A percentile compares a stretch with the other conserved stretches of the same genome.
Evolutionary conservation across 108 stramenopile genomes (phyloP).

Genomic region (Nitzschia putrida): DNA sequence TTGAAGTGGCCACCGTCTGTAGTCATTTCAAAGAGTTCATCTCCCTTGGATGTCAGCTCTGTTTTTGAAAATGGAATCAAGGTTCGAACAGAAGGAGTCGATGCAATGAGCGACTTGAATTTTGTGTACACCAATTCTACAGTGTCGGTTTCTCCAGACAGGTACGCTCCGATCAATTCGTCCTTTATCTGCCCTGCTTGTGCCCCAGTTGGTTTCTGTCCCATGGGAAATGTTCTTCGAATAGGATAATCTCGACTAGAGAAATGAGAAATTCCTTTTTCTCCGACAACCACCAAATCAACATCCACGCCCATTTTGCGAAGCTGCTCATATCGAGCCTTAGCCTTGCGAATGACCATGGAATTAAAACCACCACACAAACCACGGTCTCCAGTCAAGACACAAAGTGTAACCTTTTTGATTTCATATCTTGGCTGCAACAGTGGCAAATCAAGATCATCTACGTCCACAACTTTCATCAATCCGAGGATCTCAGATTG

Average conservation of each 20-base stretch:
- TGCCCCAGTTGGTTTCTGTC: conserved; percentile 90
- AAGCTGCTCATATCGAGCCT: conserved; percentile 86
- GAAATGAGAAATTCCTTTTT: conserved; percentile 92
- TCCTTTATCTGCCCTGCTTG: conserved; percentile 90
- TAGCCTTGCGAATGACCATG: conserved; percentile 95
- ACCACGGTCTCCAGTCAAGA: conserved; percentile 93
- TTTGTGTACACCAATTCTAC: conserved; percentile 96
- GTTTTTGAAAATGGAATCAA: conserved; percentile 94
- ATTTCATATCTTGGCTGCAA: conserved; percentile 88
- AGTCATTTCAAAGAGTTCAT: conserved; percentile 89
- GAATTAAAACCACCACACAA: conserved; percentile 97
- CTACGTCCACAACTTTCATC: conserved; percentile 77
- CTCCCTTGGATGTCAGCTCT: conserved; percentile 87
- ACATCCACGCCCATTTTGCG: conserved; percentile 77
- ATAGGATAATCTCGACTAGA: conserved; percentile 75
- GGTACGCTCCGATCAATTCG: conserved; percentile 88
- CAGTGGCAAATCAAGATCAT: conserved; percentile 92
- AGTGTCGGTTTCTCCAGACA: conserved; percentile 91
- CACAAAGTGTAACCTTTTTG: conserved; percentile 91
- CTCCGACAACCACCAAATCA: conserved; percentile 88
- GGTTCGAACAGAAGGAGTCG: conserved; percentile 85
- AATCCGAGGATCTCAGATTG: conserved; percentile 94
- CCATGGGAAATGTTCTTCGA: conserved; percentile 78
- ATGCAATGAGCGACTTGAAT: conserved; percentile 93
- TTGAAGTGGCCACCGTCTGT: conserved; percentile 53